Evolutionary conservation across 257 asterid genomes (phyloP).

Genomic region (Solanum rostratum): DNA sequence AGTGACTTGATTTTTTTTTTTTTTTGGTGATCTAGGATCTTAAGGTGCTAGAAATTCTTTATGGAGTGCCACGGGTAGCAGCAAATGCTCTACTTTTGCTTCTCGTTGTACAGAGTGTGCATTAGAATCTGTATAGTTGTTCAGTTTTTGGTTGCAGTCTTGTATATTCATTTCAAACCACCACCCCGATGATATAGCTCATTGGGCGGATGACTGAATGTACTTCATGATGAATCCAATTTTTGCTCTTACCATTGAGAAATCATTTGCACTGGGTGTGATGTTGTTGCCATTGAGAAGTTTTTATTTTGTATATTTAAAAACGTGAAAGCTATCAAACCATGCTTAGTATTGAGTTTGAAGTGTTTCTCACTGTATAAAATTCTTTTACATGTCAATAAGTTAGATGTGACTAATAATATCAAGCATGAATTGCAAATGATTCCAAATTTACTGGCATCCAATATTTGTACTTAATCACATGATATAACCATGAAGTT

Average conservation of each 20-base stretch:
- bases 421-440: background rate
- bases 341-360: background rate
- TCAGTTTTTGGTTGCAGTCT: slow-evolving; percentile 1
- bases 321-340: background rate
- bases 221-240: background rate
- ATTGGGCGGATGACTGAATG: background rate
- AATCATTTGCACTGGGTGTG: background rate
- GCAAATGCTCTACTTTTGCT: slow-evolving; percentile 1
- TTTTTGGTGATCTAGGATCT: background rate
- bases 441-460: too few species aligned
- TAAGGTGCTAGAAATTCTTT: background rate
- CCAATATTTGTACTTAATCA: too few species aligned
- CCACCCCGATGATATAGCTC: background rate
- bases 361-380: background rate
- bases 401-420: background rate
- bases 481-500: too few species aligned
- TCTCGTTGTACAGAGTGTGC: slow-evolving; percentile 27
- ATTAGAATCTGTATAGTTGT: slow-evolving; percentile 20
- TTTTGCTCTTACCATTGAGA: background rate
- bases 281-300: background rate
- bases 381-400: background rate
- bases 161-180: background rate
- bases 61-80: background rate
- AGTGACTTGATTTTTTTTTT: background rate
- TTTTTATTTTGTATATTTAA: background rate